These are phyloP conservation scores for Thamnidium elegans DNA, from an alignment of 192 early-diverging fungal species.

Conservation along the genomic window DNA sequence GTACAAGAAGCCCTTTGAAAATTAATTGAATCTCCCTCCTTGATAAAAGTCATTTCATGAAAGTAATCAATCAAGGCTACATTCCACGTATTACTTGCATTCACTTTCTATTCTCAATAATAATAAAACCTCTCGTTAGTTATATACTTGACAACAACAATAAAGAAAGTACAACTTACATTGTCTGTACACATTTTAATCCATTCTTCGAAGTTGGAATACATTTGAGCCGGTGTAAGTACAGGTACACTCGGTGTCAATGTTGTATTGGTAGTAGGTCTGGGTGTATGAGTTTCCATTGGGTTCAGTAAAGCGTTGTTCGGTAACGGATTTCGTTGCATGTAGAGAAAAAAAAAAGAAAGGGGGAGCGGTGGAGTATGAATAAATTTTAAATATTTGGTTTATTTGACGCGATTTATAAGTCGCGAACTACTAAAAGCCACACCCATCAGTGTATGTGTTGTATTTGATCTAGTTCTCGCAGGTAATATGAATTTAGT, in stretches of 20 bases:
- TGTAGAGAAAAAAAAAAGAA: neutral
- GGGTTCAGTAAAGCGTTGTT: too few species aligned
- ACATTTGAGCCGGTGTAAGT: constrained; percentile 41
- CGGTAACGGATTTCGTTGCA: too few species aligned
- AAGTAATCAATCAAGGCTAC: constrained; percentile 98
- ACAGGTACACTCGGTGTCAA: constrained; percentile 24
- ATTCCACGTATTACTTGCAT: constrained; percentile 91
- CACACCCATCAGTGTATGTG: too few species aligned
- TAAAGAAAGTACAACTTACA: constrained; percentile 43
- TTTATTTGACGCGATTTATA: too few species aligned
- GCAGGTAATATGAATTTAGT: too few species aligned
- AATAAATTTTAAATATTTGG: too few species aligned
- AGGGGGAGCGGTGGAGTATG: neutral
- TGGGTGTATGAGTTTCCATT: too few species aligned
- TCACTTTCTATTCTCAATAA: constrained; percentile 80
- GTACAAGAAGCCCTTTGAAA: constrained; percentile 98
- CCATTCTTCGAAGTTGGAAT: constrained; percentile 81
- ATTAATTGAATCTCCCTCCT: constrained; percentile 96
- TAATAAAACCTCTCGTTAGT: neutral
- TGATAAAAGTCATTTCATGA: constrained; percentile 88
- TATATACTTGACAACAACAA: neutral
- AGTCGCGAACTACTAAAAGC: too few species aligned
- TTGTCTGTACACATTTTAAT: constrained; percentile 97
- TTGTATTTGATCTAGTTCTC: too few species aligned
- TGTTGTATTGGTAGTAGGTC: too few species aligned